phyloP scores from a whole-genome alignment of 176 grass and related monocot genomes.

The Ensete ventricosum region DNA sequence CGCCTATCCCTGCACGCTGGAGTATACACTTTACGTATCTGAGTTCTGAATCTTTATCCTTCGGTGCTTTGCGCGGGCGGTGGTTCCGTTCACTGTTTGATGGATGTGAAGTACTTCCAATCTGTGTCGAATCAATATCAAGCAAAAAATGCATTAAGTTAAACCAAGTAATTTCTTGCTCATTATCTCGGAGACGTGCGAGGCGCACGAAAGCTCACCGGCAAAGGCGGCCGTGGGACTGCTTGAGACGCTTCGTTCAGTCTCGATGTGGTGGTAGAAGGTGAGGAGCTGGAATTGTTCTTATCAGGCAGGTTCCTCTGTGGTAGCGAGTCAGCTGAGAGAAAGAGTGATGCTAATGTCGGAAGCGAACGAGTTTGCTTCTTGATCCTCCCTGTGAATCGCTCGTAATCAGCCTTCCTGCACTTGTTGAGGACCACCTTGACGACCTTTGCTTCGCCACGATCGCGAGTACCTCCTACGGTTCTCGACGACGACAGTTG shows the following conservation, averaged over 20 bases:
- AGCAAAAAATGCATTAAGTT: background rate
- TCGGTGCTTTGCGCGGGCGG: background rate
- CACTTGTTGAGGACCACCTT: conserved; percentile 32
- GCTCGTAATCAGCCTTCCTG: conserved; percentile 45
- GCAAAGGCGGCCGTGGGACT: background rate
- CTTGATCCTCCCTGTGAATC: conserved; percentile 72
- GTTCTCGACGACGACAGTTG: no score
- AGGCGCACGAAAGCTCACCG: background rate
- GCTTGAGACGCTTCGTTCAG: background rate
- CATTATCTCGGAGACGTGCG: no score
- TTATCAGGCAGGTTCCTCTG: background rate
- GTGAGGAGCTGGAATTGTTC: background rate
- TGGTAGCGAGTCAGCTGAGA: background rate
- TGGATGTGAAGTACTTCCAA: background rate
- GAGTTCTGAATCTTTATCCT: conserved; percentile 47
- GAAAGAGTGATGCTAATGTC: conserved; percentile 8
- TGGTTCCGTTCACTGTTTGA: background rate
- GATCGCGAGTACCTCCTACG: background rate
- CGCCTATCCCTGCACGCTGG: conserved; percentile 41
- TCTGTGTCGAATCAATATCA: background rate
- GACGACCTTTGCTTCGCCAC: conserved; percentile 18
- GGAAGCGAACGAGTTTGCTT: conserved; percentile 28
- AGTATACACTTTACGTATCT: conserved; percentile 47
- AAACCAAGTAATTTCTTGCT: no score
- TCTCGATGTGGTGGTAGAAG: background rate